Evolutionary conservation across 805 yeast species (phyloP), one percentile per base, ranked within the genome.

Genomic region (Nakazawaea laoshanensis): DNA sequence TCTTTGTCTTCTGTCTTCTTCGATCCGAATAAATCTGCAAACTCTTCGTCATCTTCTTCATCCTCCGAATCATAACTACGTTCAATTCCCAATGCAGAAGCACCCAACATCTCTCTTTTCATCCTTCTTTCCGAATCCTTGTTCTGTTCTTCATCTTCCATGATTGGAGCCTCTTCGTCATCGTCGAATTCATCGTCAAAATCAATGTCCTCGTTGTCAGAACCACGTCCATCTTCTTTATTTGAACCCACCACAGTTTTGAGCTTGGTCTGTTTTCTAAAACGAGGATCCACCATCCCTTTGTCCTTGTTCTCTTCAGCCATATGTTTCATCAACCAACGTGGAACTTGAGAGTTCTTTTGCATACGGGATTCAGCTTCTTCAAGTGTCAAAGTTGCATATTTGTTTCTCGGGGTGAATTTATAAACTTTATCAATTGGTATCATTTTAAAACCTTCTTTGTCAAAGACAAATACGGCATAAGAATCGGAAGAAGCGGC

Each of bases 101-200:
- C 95, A 42, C 76, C 71, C 38, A 80, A 60, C 94, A 83, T 84
- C 53, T 85, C 94, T 42, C 70, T 76, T 53, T 84, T 86, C 52
- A 85, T 78, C 46, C 83, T 77, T 43, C 68, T 73, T 55, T 92
- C 96, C 32, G 87, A 82, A 41, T 86, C 82, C 53, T 82, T 87
- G 53, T 85, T 83, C 50, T 92, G 97, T 49, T 92, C 96, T 50
- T 89, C 97, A 40, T 88, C 76, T 49, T 89, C 97, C 67, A 89
- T 75, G 38, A 92, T 83, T 19, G 98, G 98, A 2, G 97, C 97
- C 53, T 89, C 98, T 60, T 92, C 98, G 54, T 92, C 98, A 55
- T 92, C 98, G 18, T 92, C 96, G 57, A 92, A 92, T 53, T 88
- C 96, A 53, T 92, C 97, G 45, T 92, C 96, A 49, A 68, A 89